Conservation (phyloP, 345 rosid genomes). For the Brassica rapa region DNA sequence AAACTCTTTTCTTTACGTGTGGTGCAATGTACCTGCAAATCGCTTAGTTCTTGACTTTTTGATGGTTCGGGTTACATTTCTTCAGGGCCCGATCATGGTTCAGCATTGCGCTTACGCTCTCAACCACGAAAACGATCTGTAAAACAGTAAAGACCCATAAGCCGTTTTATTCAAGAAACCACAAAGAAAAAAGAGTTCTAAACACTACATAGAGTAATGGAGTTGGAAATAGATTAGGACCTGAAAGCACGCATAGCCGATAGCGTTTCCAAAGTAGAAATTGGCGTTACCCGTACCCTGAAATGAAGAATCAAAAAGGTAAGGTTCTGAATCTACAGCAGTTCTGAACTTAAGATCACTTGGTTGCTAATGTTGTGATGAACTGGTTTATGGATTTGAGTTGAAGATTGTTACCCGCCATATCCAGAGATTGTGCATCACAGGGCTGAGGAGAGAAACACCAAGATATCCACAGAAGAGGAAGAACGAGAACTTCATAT, state of each 20-base stretch:
- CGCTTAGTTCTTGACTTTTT: slow-evolving; percentile 38
- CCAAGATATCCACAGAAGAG: slow-evolving; percentile 93
- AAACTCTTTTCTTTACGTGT: slow-evolving; percentile 4
- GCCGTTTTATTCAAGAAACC: background rate
- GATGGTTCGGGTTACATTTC: slow-evolving; percentile 35
- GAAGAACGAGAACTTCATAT: slow-evolving; percentile 86
- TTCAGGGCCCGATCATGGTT: slow-evolving; percentile 74
- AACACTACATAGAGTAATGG: background rate
- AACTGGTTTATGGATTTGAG: background rate
- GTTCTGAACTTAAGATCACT: slow-evolving; percentile 14
- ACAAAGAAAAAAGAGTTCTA: background rate
- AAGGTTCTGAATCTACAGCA: background rate
- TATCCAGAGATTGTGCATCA: slow-evolving; percentile 97
- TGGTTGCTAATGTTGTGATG: slow-evolving; percentile 4
- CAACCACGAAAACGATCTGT: slow-evolving; percentile 81
- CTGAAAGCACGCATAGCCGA: slow-evolving; percentile 93
- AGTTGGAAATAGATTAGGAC: slow-evolving; percentile 36
- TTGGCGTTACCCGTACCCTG: slow-evolving; percentile 99
- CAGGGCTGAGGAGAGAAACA: slow-evolving; percentile 89
- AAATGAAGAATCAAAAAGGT: slow-evolving; percentile 26
- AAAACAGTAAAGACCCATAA: background rate
- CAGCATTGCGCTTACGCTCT: slow-evolving; percentile 80
- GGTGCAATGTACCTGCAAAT: slow-evolving; percentile 7
- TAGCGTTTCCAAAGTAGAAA: slow-evolving; percentile 93
- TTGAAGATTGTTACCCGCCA: slow-evolving; percentile 74